Conservation (phyloP, 345 rosid genomes). For the Clarkia xantiana region DNA sequence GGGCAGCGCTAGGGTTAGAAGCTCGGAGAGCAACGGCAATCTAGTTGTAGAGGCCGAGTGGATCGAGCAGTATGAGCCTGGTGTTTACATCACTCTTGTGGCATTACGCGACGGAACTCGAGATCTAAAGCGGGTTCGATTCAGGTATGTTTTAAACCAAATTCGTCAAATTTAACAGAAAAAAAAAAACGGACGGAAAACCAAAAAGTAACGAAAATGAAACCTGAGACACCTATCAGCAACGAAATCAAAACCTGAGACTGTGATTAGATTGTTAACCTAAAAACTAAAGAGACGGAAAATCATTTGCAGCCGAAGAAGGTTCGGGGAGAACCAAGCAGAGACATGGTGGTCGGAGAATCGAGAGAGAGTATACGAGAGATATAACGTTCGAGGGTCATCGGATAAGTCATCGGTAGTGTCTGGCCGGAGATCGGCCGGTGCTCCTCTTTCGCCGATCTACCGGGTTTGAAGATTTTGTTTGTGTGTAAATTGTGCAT, state of each 20-base stretch:
- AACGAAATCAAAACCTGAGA: no score
- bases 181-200: no score
- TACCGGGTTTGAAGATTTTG: no score
- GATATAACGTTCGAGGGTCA: slow-evolving; percentile 62
- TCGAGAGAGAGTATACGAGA: slow-evolving; percentile 78
- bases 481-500: no score
- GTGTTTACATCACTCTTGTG: slow-evolving; percentile 81
- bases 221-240: no score
- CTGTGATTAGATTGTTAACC: no score
- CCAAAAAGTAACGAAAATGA: no score
- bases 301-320: slow-evolving; percentile 54
- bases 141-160: no score
- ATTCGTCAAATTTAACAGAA: no score
- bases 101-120: slow-evolving; percentile 88
- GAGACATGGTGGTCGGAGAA: slow-evolving; percentile 98
- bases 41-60: slow-evolving; percentile 74
- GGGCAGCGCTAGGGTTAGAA: slow-evolving; percentile 35
- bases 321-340: slow-evolving; percentile 91
- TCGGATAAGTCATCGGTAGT: slow-evolving; percentile 46
- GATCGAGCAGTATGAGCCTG: slow-evolving; percentile 91
- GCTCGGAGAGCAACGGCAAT: slow-evolving; percentile 22
- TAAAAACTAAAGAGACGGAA: not conserved
- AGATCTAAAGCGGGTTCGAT: slow-evolving; percentile 94
- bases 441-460: slow-evolving; percentile 8
- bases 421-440: slow-evolving; percentile 38